These are phyloP conservation scores for Debaryomyces udenii DNA, from an alignment of 1,139 yeast genomes.

Conservation along the genomic window DNA sequence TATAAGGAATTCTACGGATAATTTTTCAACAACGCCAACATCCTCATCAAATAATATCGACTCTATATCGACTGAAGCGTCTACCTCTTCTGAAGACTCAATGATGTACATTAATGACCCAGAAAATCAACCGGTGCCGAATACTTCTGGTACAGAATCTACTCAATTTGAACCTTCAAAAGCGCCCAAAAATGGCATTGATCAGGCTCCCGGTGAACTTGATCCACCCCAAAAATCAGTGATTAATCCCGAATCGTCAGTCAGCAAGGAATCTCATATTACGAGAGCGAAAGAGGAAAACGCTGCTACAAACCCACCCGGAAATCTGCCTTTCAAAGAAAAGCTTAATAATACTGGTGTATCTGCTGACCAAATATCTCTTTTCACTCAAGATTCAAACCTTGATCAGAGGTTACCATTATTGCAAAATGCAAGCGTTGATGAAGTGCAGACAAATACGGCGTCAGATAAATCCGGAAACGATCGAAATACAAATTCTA, in stretches of 20 bases:
- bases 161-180: slow-evolving; percentile 3
- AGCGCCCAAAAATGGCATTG: neutral
- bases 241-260: neutral
- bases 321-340: neutral
- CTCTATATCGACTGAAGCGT: slow-evolving; percentile 11
- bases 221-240: neutral
- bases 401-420: slow-evolving; percentile 39
- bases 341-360: slow-evolving; percentile 2
- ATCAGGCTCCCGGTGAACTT: neutral
- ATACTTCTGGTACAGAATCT: slow-evolving; percentile 12
- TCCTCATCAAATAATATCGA: slow-evolving; percentile 12
- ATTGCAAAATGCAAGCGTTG: slow-evolving; percentile 31
- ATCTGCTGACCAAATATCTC: slow-evolving; percentile 16
- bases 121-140: slow-evolving; percentile 13
- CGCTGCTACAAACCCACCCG: neutral
- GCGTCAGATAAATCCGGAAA: neutral
- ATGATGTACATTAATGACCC: slow-evolving; percentile 11
- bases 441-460: slow-evolving; percentile 7
- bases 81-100: slow-evolving; percentile 11
- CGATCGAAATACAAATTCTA: neutral
- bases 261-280: neutral
- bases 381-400: slow-evolving; percentile 25
- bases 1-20: slow-evolving; percentile 11
- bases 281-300: neutral
- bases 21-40: slow-evolving; percentile 12